Evolutionary conservation across 805 yeast species (phyloP), one percentile per base, ranked within the genome.

Genomic region (Wickerhamiella allomyrinae): DNA sequence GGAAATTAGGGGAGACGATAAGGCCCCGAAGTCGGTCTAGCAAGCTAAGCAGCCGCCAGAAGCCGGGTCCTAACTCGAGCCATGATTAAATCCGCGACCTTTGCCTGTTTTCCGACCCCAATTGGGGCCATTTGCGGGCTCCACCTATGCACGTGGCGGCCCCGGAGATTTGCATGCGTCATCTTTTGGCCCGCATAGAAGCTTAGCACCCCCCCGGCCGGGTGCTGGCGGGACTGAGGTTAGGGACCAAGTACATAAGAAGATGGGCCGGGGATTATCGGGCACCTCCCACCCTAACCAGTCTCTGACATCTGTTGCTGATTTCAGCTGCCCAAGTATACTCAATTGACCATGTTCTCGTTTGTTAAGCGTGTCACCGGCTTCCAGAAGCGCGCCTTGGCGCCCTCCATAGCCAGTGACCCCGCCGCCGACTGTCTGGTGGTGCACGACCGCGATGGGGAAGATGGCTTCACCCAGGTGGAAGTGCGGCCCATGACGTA

Each of bases 401-500:
- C 34, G 7, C 34, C 21, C 34, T 4, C 21, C 8, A 9, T 19
- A 7, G 34, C 34, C 14, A 15, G 17, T 21, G 34, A 31, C 21
- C 20, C 20, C 17, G 21, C 17, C 13, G 34, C 11, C 10, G 13
- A 17, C 13, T 31, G 34, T 13, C 29, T 45, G 17, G 56, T 53
- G 10, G 41, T 55, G 3, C 44, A 44, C 21, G 33, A 40, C 31
- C 41, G 45, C 35, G 53, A 54, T 38, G 37, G 34, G 23, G 61
- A 56, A 9, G 67, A 60, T 40, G 74, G 66, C 40, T 71, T 68
- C 49, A 62, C 72, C 20, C 66, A 63, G 41, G 66, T 73, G 41
- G 64, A 65, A 38, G 54, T 70, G 34, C 66, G 74, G 41, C 62
- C 66, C 42, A 55, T 71, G 51, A 68, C 76, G 7, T 72, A 72